These are phyloP conservation scores for Magnolia changhungtana DNA, from an alignment of 164 flowering plant species.

Conservation along the genomic window DNA sequence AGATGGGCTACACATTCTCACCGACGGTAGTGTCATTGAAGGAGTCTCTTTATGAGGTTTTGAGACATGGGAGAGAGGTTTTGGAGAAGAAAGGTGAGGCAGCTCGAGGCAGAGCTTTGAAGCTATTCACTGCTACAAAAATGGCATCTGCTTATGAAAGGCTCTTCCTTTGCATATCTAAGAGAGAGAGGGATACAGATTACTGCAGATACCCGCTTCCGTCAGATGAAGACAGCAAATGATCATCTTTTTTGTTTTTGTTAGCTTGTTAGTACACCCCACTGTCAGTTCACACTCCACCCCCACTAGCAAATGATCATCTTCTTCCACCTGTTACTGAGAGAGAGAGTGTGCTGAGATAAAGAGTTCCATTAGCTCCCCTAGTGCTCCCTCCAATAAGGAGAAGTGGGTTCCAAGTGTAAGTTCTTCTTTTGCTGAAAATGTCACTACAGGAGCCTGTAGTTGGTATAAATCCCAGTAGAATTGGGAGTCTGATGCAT, in stretches of 20 bases:
- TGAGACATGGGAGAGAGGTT: slow-evolving; percentile 41
- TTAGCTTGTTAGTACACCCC: too few relatives aligned
- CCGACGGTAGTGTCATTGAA: slow-evolving; percentile 52
- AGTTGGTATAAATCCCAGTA: not conserved
- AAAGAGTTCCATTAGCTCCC: slow-evolving; percentile 9
- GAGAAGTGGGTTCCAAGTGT: slow-evolving; percentile 18
- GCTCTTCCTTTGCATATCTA: slow-evolving; percentile 63
- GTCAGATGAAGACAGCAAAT: not conserved
- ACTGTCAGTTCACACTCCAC: too few relatives aligned
- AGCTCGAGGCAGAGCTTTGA: slow-evolving; percentile 48
- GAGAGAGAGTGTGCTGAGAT: not conserved
- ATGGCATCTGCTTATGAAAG: slow-evolving; percentile 74
- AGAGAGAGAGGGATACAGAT: slow-evolving; percentile 7
- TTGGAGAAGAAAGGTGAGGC: slow-evolving; percentile 46
- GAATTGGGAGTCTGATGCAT: slow-evolving; percentile 6
- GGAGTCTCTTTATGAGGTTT: slow-evolving; percentile 38
- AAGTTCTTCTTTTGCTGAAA: not conserved
- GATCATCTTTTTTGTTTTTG: not conserved
- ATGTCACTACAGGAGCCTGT: not conserved
- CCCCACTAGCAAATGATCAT: not conserved
- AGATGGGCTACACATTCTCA: slow-evolving; percentile 59
- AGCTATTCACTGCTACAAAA: slow-evolving; percentile 64
- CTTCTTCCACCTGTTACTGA: not conserved
- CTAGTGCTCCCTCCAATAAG: slow-evolving; percentile 41
- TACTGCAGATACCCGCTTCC: slow-evolving; percentile 18